Evolutionary conservation across 345 rosid species (phyloP), one percentile per base, ranked within the genome.

Genomic region (Camelina neglecta): DNA sequence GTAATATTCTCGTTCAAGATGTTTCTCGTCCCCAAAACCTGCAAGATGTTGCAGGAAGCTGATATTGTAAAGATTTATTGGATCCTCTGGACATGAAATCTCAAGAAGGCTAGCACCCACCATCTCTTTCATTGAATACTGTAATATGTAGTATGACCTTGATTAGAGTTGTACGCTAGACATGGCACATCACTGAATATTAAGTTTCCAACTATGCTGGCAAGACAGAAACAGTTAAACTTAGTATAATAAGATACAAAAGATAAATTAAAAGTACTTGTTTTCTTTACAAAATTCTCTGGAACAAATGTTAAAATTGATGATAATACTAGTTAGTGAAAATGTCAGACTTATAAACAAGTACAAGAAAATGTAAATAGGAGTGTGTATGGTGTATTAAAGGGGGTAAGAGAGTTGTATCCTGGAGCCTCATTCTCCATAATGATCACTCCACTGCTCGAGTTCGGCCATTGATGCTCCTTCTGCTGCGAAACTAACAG

Each of bases 361-460:
- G 26, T 29, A 65, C 42, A 5, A 48, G 16, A 55, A 42, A 6
- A 65, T 65, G 47, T 42, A n/a, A 13, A 36, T 10, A 59, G 18
- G 38, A 36, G 48, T 67, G 44, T 20, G 29, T 26, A 18, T 47
- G 29, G 9, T 11, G 62, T 60, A 62, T 38, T 83, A 91, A 23
- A 93, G 89, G 87, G 91, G 86, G 85, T 91, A 91, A 63, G 90
- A 79, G 39, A 88, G 75, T 56, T 93, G 96, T 60, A 87, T 91
- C 80, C 92, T 87, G 21, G 97, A 86, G 56, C 94, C 97, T 42
- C 96, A 94, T 85, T 86, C 93, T 64, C 96, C 97, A 24, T 86
- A 83, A 70, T 85, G 36, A 2, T 91, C 96, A 8, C 88, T 93
- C 93, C 96, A 93, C 71, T 87, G 91, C 80, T 87, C 87, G 70